Evolutionary conservation across 371 early-diverging fungal species (phyloP), one percentile per base, ranked within the genome.

Genomic region (Funneliformis caledonium): DNA sequence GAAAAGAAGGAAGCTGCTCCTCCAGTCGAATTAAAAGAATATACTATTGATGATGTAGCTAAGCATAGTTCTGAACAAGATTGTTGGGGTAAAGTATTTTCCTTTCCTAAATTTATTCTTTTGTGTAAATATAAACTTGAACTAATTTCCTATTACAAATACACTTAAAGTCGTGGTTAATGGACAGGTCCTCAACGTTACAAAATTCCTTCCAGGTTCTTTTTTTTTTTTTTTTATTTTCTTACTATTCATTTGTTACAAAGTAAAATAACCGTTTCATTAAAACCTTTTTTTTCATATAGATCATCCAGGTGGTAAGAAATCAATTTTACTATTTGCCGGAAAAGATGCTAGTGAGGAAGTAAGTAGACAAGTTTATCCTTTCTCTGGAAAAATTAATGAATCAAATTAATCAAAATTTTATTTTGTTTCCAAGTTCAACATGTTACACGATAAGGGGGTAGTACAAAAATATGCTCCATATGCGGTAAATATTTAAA

Each of bases 131-230:
- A 56, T 56, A 11, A 56, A 56, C 19, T 99, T 11, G 7, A 16
- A 56, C 19, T 56, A n/a, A 56, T n/a, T 56, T 0, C 4, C 19
- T 19, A 7, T 6, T 1, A 4, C 56, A 16, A 56, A 56, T 19
- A 19, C 16, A 56, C 6, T 5, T 56, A 5, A 98, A 99, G 96
- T 98, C 65, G 90, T 96, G 81, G 93, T 98, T 22, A 93, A 96
- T 82, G 96, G 94, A 60, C 89, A 95, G 81, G 98, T 99, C 26
- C 91, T 96, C 82, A 92, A 98, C 84, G 97, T 95, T 43, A 97
- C 98, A 67, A 90, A 91, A 78, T 98, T 98, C 90, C 88, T 96
- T 85, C 85, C 88, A 64, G 72, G 72, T 72, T 48, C 22, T 31
- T 64, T 31, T 31, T 64, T 10, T 33, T 31, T 16, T 6, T 52